A percentile compares a stretch with the other conserved stretches of the same genome.
Evolutionary conservation across 2,329 filamentous ascomycete genomes (phyloP).

Genomic region (Fusarium dlaminii): DNA sequence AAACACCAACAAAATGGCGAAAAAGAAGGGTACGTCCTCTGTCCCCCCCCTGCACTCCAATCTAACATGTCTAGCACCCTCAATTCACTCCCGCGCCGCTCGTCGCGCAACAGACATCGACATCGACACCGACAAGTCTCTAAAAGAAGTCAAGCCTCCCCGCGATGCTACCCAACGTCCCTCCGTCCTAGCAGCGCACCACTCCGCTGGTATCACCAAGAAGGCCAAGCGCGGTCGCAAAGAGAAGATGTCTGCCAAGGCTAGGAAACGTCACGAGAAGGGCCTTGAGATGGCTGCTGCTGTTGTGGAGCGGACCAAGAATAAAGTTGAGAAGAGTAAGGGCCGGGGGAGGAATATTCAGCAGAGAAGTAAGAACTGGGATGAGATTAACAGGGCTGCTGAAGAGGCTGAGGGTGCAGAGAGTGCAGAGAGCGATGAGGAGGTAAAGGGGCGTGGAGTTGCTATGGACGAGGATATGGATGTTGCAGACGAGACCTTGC

Average conservation of each 20-base stretch:
- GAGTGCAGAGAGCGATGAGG: constrained; percentile 3
- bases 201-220: constrained; percentile 73
- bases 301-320: constrained; percentile 66
- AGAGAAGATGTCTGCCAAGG: constrained; percentile 63
- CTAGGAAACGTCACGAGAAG: constrained; percentile 65
- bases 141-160: constrained; percentile 65
- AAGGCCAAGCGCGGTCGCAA: constrained; percentile 69
- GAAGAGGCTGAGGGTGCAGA: constrained; percentile 16
- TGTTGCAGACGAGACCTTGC: constrained; percentile 13
- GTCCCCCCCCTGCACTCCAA: rapidly evolving
- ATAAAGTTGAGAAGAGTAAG: constrained; percentile 66
- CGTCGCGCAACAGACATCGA: constrained; percentile 76
- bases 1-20: constrained; percentile 43
- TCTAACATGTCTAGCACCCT: constrained; percentile 59
- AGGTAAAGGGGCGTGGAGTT: constrained; percentile 39
- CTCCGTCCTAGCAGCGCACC: constrained; percentile 75
- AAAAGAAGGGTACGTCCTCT: constrained; percentile 41
- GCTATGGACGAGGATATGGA: constrained; percentile 52
- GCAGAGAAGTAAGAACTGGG: constrained; percentile 64
- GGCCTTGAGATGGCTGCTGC: constrained; percentile 68
- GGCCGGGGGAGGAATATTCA: constrained; percentile 58
- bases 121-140: constrained; percentile 76
- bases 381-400: constrained; percentile 62
- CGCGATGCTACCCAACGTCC: constrained; percentile 58
- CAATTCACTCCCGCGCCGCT: constrained; percentile 77